A percentile compares a stretch with the other conserved stretches of the same genome.
Evolutionary conservation across 768 basidiomycete species (phyloP).

Genomic region (Agaricus subrufescens): DNA sequence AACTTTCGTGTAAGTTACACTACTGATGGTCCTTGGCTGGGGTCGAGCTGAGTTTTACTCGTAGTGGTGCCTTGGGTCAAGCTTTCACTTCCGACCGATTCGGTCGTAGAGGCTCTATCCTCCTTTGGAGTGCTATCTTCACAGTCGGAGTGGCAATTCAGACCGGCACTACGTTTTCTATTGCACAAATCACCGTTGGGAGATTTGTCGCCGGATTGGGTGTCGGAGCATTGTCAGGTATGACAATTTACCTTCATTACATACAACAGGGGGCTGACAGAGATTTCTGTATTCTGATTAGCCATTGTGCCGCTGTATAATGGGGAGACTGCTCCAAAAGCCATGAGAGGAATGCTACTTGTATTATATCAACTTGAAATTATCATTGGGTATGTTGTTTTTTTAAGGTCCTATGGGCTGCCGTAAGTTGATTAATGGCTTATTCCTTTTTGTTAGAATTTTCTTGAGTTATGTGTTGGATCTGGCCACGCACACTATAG

Average conservation of each 20-base stretch:
- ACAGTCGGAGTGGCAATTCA: conserved; percentile 67
- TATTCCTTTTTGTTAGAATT: conserved; percentile 35
- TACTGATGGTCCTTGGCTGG: conserved; percentile 10
- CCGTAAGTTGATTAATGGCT: neutral
- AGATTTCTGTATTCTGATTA: neutral
- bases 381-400: conserved; percentile 50
- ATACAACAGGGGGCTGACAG: neutral
- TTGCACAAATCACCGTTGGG: conserved; percentile 68
- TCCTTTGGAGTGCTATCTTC: conserved; percentile 74
- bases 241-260: conserved; percentile 9
- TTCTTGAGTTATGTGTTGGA: conserved; percentile 72
- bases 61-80: conserved; percentile 59
- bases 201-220: conserved; percentile 74
- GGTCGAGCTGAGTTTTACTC: neutral
- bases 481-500: conserved; percentile 54
- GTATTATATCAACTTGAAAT: conserved; percentile 79
- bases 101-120: conserved; percentile 68
- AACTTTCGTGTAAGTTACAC: conserved; percentile 43
- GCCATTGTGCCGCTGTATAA: conserved; percentile 48
- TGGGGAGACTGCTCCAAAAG: conserved; percentile 74
- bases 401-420: neutral
- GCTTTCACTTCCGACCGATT: conserved; percentile 72
- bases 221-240: conserved; percentile 69
- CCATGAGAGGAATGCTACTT: conserved; percentile 63
- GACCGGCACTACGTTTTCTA: conserved; percentile 54